Conservation (phyloP, 2,329 filamentous ascomycete genomes). For the Setomelanomma holmii region DNA sequence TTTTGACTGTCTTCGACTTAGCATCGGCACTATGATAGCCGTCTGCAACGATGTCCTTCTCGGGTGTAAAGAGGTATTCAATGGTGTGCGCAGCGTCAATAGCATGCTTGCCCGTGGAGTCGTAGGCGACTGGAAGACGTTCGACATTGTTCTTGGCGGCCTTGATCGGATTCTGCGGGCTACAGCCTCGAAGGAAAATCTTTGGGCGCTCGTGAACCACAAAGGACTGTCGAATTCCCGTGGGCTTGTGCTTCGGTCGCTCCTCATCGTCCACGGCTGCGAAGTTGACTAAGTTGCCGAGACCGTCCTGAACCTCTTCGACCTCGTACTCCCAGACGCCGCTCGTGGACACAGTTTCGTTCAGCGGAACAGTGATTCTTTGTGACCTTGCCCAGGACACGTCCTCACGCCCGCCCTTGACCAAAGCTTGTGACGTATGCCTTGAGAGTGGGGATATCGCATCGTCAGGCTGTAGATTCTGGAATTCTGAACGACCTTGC, state of each 20-base stretch:
- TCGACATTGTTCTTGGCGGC: slow-evolving; percentile 76
- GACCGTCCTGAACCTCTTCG: slow-evolving; percentile 89
- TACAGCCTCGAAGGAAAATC: slow-evolving; percentile 75
- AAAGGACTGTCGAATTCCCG: slow-evolving; percentile 77
- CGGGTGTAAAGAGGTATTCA: slow-evolving; percentile 81
- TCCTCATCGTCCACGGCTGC: slow-evolving; percentile 70
- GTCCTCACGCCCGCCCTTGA: slow-evolving; percentile 67
- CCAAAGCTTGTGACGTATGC: slow-evolving; percentile 63
- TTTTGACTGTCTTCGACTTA: slow-evolving; percentile 63
- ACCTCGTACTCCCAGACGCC: slow-evolving; percentile 90
- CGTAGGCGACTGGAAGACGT: slow-evolving; percentile 74
- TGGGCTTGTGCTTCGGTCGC: slow-evolving; percentile 62
- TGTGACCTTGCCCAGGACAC: slow-evolving; percentile 81
- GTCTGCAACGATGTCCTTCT: slow-evolving; percentile 71
- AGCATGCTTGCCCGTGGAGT: slow-evolving; percentile 64
- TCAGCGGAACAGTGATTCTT: slow-evolving; percentile 79
- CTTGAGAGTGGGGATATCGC: slow-evolving; percentile 78
- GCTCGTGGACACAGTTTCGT: slow-evolving; percentile 81
- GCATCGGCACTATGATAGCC: slow-evolving; percentile 70
- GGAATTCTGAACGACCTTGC: slow-evolving; percentile 80
- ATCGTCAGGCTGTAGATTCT: slow-evolving; percentile 90
- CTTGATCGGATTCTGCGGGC: slow-evolving; percentile 79
- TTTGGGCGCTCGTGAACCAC: slow-evolving; percentile 85
- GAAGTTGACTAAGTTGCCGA: slow-evolving; percentile 86
- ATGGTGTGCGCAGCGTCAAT: slow-evolving; percentile 73